Conservation (phyloP, 2,329 filamentous ascomycete genomes). For the Cercospora sesami region DNA sequence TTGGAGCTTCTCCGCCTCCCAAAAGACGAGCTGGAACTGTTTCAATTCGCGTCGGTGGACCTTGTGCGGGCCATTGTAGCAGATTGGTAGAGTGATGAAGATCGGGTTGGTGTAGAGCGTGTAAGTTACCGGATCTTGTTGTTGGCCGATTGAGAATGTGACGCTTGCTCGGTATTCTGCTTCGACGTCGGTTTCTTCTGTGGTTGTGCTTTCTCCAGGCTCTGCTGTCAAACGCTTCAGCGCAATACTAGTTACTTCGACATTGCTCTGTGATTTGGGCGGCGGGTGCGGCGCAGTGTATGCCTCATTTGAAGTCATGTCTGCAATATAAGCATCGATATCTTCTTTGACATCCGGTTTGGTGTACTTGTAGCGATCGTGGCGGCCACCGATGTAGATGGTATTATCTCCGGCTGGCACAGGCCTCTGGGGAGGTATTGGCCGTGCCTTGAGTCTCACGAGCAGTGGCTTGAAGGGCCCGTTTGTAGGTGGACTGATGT, state of each 20-base stretch:
- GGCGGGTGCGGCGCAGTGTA: neutral
- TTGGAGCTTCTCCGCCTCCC: neutral
- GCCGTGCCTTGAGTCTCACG: neutral
- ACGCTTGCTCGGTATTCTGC: conserved; percentile 6
- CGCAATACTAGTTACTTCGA: neutral
- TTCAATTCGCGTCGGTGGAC: conserved; percentile 4
- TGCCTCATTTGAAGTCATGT: neutral
- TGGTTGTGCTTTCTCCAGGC: neutral
- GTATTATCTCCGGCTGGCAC: neutral
- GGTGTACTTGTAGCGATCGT: neutral
- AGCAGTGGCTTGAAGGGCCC: neutral
- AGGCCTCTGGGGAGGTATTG: neutral
- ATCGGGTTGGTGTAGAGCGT: conserved; percentile 5
- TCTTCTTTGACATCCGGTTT: neutral
- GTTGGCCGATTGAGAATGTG: neutral
- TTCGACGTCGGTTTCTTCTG: neutral
- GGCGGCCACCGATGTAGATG: neutral
- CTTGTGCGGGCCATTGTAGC: conserved; percentile 1
- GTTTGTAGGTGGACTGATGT: neutral
- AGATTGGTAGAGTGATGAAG: neutral
- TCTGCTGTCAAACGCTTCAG: neutral
- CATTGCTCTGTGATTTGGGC: neutral
- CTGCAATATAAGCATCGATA: neutral
- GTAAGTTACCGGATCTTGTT: neutral
- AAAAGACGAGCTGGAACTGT: neutral